Base-by-base conservation (phyloP, 2,329 filamentous ascomycete species). In the Colletotrichum tofieldiae region DNA sequence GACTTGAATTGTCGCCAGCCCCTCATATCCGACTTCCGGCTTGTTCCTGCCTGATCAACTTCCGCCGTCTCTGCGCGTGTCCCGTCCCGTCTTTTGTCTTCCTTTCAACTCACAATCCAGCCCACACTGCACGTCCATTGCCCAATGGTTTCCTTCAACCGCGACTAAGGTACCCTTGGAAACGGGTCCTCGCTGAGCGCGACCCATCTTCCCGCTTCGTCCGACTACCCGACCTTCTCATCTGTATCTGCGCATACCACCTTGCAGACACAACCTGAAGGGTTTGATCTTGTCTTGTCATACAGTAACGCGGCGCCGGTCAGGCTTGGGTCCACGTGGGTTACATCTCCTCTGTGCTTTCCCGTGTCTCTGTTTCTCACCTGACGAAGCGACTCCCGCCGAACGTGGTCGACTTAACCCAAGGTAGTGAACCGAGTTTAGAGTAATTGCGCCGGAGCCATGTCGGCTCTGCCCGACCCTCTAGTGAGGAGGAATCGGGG, bases 401-500 rank as follows among this genome's bases (percentile, higher is more conserved):
- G 8, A 62, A 47, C 60, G 47, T n/a, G 12, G 1, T 26, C 23
- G 14, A 29, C 39, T 26, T 60, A 18, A 35, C 18, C 41, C 23
- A 29, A 56, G 54, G 20, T 41, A 54, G 16, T 64, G 52, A 68
- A 20, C 43, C 54, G 41, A 52, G 26, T 18, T 16, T 39, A n/a
- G 32, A 32, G 2, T 14, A 52, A n/a, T 63, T 51, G 58, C 61
- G 69, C 77, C 61, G 69, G 67, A 74, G 74, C 74, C 71, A 79
- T 80, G 77, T 78, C 81, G 75, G 79, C 79, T 52, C 77, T 82
- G 71, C 78, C 78, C n/a, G 81, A 82, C 63, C 76, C 71, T 73
- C 61, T 35, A 2, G 32, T 20, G 49, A 71, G 71, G 67, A 81
- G 80, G 59, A 88, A 88, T 72, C 85, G 86, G 70, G 86, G 86